Evolutionary conservation across 805 yeast genomes (phyloP).

Genomic region (Isabelozyma rhagii): DNA sequence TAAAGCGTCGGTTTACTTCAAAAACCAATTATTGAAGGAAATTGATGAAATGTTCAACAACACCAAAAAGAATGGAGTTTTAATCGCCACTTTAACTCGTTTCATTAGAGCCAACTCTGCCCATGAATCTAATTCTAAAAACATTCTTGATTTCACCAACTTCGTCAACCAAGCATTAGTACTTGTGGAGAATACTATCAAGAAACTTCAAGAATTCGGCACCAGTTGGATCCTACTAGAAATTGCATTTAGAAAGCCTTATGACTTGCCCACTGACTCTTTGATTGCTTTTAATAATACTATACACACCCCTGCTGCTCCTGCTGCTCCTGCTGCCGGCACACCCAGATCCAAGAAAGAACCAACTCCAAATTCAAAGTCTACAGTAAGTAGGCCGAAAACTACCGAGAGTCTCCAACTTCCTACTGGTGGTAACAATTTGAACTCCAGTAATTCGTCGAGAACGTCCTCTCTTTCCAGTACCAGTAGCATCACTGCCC

Average conservation of each 20-base stretch:
- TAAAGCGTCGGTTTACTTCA: constrained; percentile 28
- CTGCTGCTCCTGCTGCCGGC: background rate
- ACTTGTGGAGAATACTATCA: constrained; percentile 24
- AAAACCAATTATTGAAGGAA: constrained; percentile 8
- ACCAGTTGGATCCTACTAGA: constrained; percentile 43
- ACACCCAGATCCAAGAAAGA: background rate
- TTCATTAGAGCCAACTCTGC: constrained; percentile 40
- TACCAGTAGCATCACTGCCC: constrained; percentile 13
- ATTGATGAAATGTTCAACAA: constrained; percentile 39
- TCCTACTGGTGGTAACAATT: background rate
- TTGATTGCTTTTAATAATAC: constrained; percentile 12
- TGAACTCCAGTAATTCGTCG: constrained; percentile 6
- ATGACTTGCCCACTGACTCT: constrained; percentile 29
- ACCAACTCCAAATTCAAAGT: constrained; percentile 1
- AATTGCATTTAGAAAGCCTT: constrained; percentile 36
- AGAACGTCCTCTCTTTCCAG: constrained; percentile 29
- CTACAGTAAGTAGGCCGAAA: background rate
- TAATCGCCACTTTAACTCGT: constrained; percentile 47
- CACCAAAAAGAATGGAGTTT: constrained; percentile 47
- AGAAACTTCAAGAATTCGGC: constrained; percentile 35
- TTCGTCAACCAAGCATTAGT: constrained; percentile 38
- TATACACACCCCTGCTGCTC: background rate
- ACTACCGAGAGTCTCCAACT: background rate
- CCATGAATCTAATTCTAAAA: constrained; percentile 32
- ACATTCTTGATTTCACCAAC: constrained; percentile 36